These are phyloP conservation scores for Pleurostoma richardsiae DNA, from an alignment of 2,329 filamentous ascomycete species.

Conservation along the genomic window DNA sequence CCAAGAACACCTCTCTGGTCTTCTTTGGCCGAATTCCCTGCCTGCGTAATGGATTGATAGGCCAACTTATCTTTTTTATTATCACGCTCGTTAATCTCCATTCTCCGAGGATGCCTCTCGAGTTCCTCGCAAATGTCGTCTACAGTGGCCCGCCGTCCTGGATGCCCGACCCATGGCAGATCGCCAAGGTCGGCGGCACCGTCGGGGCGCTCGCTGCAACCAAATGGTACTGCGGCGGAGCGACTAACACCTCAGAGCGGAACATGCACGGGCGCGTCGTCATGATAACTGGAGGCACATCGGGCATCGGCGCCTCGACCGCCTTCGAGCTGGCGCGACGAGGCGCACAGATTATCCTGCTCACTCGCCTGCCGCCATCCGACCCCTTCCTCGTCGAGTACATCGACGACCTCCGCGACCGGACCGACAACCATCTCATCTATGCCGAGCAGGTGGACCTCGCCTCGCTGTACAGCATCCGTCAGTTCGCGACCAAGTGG, in stretches of 20 bases:
- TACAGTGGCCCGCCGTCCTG: slow-evolving; percentile 44
- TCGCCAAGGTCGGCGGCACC: slow-evolving; percentile 32
- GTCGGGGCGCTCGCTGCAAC: slow-evolving; percentile 35
- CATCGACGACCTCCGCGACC: slow-evolving; percentile 77
- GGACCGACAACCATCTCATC: slow-evolving; percentile 78
- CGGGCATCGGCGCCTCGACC: slow-evolving; percentile 79
- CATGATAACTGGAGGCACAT: slow-evolving; percentile 91
- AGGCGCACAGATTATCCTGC: slow-evolving; percentile 85
- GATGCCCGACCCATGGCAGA: slow-evolving; percentile 35
- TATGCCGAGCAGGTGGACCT: slow-evolving; percentile 96
- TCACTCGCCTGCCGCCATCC: slow-evolving; percentile 74
- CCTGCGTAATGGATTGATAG: too few relatives aligned
- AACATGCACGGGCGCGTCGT: slow-evolving; percentile 91
- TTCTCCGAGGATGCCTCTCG: slow-evolving; percentile 41
- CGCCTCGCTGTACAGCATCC: slow-evolving; percentile 80
- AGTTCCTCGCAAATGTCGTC: slow-evolving; percentile 41
- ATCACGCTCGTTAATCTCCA: too few relatives aligned
- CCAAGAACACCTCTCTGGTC: too few relatives aligned
- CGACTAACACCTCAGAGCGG: slow-evolving; percentile 68
- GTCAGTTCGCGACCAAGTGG: slow-evolving; percentile 94
- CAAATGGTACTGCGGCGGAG: slow-evolving; percentile 77
- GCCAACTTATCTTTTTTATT: too few relatives aligned
- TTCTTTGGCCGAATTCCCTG: too few relatives aligned
- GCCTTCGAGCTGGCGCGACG: slow-evolving; percentile 70
- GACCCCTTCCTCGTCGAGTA: slow-evolving; percentile 91